A percentile compares a stretch with the other conserved stretches of the same genome.
Evolutionary conservation across 495 filamentous ascomycete genomes (phyloP).

Genomic region (Durotheca rogersii): DNA sequence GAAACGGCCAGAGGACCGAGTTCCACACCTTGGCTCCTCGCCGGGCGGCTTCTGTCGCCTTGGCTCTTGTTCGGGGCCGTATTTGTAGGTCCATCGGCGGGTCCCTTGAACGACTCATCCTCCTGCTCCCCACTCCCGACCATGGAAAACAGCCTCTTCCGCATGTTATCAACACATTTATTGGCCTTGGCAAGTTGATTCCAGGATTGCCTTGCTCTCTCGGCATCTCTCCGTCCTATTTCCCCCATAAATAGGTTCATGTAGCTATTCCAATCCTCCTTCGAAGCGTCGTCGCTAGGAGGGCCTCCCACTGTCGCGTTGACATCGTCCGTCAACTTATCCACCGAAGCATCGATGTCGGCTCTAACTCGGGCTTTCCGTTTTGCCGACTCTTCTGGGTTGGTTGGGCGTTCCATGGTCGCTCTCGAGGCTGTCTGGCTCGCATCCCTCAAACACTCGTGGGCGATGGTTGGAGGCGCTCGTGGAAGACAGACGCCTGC

Average conservation of each 20-base stretch:
- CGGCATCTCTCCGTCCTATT: neutral
- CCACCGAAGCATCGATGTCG: neutral
- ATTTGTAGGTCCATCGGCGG: neutral
- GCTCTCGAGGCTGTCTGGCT: neutral
- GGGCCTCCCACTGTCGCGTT: constrained; percentile 2
- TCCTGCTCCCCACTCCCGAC: neutral
- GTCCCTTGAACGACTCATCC: neutral
- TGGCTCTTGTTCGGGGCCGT: neutral
- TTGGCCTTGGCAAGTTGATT: constrained; percentile 3
- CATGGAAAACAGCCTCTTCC: neutral
- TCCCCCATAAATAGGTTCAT: neutral
- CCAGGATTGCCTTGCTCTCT: constrained; percentile 1
- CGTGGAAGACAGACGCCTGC: neutral
- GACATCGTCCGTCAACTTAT: constrained; percentile 4
- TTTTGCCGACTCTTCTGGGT: neutral
- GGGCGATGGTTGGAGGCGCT: neutral
- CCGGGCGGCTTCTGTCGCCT: neutral
- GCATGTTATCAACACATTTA: constrained; percentile 7
- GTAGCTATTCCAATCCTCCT: constrained; percentile 6
- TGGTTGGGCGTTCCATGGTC: neutral
- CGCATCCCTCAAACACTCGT: neutral
- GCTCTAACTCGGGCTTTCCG: neutral
- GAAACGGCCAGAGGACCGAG: neutral
- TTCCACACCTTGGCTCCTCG: neutral
- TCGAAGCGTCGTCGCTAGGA: neutral